phyloP scores from a whole-genome alignment of 2,329 filamentous ascomycete genomes.

The Xylaria multiplex region DNA sequence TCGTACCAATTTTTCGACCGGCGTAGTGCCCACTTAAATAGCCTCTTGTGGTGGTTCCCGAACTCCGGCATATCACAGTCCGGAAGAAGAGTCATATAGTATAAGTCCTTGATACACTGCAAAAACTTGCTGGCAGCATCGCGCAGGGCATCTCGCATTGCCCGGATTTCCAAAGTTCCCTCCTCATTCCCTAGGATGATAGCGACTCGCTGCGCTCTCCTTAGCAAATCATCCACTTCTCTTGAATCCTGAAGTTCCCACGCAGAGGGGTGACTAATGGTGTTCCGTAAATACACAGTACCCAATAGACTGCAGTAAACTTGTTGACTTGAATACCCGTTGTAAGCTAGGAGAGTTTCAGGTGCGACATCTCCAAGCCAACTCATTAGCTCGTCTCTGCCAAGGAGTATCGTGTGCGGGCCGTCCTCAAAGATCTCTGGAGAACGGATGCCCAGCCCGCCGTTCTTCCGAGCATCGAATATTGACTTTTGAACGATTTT shows the following conservation, averaged over 20 bases:
- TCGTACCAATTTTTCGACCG: neutral
- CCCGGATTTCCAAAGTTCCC: neutral
- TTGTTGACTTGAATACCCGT: neutral
- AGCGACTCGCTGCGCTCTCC: neutral
- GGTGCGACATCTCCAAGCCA: neutral
- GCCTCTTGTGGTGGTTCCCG: neutral
- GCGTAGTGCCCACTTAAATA: neutral
- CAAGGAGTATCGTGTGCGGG: constrained; percentile 10
- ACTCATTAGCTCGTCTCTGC: constrained; percentile 1
- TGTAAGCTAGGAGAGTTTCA: neutral
- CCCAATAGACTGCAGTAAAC: neutral
- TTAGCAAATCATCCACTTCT: neutral
- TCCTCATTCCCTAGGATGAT: constrained; percentile 4
- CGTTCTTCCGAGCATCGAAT: neutral
- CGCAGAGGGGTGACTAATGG: neutral
- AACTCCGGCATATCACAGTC: neutral
- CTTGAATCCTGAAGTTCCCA: neutral
- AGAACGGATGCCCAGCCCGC: neutral
- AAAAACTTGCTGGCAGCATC: neutral
- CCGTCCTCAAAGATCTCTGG: neutral
- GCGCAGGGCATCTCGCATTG: constrained; percentile 1
- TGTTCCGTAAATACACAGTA: neutral
- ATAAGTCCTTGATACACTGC: neutral
- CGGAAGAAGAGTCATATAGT: neutral
- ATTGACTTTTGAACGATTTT: constrained; percentile 15